phyloP scores from a whole-genome alignment of 495 filamentous ascomycete species.

The Penicillium atrosanguineum region DNA sequence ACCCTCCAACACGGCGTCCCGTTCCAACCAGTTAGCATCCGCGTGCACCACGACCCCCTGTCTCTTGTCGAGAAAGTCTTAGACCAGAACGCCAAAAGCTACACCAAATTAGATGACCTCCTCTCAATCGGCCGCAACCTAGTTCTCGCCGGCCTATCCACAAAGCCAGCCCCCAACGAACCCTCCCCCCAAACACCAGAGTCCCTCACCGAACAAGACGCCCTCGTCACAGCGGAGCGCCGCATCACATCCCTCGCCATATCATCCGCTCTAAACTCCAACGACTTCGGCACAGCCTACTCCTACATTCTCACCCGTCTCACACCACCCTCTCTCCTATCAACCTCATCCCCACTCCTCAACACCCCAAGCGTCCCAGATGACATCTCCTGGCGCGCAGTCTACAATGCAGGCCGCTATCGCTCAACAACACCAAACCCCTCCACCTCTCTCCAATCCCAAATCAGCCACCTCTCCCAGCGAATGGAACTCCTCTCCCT shows the following conservation, averaged over 20 bases:
- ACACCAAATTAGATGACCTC: constrained; percentile 83
- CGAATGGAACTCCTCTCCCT: constrained; percentile 88
- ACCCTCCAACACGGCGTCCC: constrained; percentile 88
- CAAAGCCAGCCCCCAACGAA: constrained; percentile 18
- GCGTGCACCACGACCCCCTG: constrained; percentile 81
- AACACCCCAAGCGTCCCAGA: constrained; percentile 48
- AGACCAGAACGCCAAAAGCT: constrained; percentile 80
- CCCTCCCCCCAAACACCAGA: constrained; percentile 12
- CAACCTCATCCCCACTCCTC: constrained; percentile 28
- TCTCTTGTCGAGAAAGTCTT: constrained; percentile 81
- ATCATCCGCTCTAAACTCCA: constrained; percentile 75
- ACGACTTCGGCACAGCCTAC: constrained; percentile 97
- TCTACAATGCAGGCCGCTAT: constrained; percentile 83
- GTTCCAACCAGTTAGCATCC: constrained; percentile 86
- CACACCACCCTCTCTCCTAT: constrained; percentile 34
- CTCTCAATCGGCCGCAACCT: constrained; percentile 75
- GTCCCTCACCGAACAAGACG: constrained; percentile 23
- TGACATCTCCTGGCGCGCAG: constrained; percentile 89
- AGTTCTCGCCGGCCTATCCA: constrained; percentile 62
- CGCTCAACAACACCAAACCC: constrained; percentile 43
- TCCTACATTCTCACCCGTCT: constrained; percentile 80
- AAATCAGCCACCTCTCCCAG: constrained; percentile 55
- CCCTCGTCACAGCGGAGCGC: constrained; percentile 48
- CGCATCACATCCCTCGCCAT: constrained; percentile 87
- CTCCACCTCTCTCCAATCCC: constrained; percentile 28